Conservation (phyloP, 2,329 filamentous ascomycete genomes). For the Ascochyta koolunga region DNA sequence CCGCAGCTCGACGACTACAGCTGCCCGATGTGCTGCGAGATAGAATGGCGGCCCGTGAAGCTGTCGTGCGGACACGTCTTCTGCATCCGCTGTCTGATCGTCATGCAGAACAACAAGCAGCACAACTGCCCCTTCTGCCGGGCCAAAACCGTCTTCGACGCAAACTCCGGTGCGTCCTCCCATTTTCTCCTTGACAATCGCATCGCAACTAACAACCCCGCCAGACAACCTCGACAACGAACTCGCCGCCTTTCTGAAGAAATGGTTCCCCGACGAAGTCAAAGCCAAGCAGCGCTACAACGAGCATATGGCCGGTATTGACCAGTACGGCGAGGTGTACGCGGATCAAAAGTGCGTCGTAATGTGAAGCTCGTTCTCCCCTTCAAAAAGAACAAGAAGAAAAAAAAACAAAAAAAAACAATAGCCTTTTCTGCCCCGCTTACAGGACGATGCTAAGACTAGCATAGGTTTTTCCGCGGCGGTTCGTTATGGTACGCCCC, state of each 20-base stretch:
- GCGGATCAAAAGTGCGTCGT: slow-evolving; percentile 61
- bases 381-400: neutral
- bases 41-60: slow-evolving; percentile 82
- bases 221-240: slow-evolving; percentile 72
- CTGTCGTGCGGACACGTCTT: slow-evolving; percentile 78
- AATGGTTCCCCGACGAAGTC: slow-evolving; percentile 79
- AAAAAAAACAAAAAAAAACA: too few relatives aligned
- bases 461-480: slow-evolving; percentile 24
- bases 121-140: slow-evolving; percentile 78
- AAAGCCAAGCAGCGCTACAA: slow-evolving; percentile 67
- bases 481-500: slow-evolving; percentile 20
- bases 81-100: slow-evolving; percentile 82
- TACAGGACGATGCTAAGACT: slow-evolving; percentile 21
- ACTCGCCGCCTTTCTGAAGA: slow-evolving; percentile 71
- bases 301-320: slow-evolving; percentile 74
- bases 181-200: neutral
- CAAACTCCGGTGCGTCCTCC: slow-evolving; percentile 64
- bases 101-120: slow-evolving; percentile 74
- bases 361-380: slow-evolving; percentile 57
- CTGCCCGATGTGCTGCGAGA: slow-evolving; percentile 78
- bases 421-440: too few relatives aligned
- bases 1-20: slow-evolving; percentile 85
- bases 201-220: neutral
- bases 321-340: slow-evolving; percentile 72
- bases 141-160: slow-evolving; percentile 71